Evolutionary conservation across 2,329 filamentous ascomycete genomes (phyloP).

Genomic region (Colletotrichum abscissum): DNA sequence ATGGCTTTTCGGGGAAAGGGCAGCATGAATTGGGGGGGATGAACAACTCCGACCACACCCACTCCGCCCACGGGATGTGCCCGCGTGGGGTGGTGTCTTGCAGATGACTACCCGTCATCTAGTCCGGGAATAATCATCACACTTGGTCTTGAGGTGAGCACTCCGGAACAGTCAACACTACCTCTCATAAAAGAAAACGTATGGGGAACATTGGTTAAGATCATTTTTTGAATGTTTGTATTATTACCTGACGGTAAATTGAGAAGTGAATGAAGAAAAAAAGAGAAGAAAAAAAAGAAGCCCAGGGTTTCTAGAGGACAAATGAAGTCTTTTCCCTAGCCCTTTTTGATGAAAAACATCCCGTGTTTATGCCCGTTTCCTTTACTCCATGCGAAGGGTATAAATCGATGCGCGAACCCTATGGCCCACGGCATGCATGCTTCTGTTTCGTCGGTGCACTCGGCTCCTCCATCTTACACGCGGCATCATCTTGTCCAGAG

Average conservation of each 20-base stretch:
- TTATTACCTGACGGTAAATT: constrained; percentile 15
- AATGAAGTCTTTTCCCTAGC: background rate
- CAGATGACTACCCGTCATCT: background rate
- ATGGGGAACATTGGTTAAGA: background rate
- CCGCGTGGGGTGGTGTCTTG: constrained; percentile 12
- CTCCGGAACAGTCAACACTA: too few species aligned
- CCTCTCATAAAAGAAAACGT: background rate
- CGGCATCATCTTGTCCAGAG: background rate
- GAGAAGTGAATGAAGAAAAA: constrained; percentile 9
- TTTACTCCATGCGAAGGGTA: constrained; percentile 35
- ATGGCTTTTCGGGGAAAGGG: background rate
- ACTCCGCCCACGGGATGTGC: constrained; percentile 1
- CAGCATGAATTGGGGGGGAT: background rate
- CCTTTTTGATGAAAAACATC: background rate
- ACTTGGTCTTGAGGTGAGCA: background rate
- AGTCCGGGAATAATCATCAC: background rate
- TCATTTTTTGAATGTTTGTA: constrained; percentile 5
- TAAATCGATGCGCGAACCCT: constrained; percentile 25
- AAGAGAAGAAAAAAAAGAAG: background rate
- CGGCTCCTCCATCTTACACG: constrained; percentile 25
- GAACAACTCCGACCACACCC: background rate
- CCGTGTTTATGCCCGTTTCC: constrained; percentile 31
- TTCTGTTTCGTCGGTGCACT: constrained; percentile 8
- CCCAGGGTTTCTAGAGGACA: constrained; percentile 13
- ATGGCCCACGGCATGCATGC: constrained; percentile 13